These are phyloP conservation scores for Aspergillus vadensis DNA, from an alignment of 2,329 filamentous ascomycete genomes.

Conservation along the genomic window DNA sequence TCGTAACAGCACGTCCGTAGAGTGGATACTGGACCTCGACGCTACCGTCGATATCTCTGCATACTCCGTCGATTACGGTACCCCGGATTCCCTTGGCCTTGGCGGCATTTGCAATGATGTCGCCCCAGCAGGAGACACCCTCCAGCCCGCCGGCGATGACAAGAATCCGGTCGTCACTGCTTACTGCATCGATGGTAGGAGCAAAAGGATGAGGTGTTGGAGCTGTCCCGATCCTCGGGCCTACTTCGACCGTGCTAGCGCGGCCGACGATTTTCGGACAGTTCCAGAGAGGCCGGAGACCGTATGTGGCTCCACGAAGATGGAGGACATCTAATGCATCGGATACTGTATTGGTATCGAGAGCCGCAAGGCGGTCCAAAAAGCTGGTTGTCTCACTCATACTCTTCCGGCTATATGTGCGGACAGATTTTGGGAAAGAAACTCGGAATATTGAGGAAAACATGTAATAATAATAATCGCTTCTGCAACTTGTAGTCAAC, in stretches of 20 bases:
- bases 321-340: constrained; percentile 27
- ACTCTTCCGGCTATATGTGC: too few species aligned
- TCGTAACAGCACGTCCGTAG: constrained; percentile 35
- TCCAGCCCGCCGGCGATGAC: constrained; percentile 24
- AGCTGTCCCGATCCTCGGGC: constrained; percentile 10
- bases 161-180: constrained; percentile 24
- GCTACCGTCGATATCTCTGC: constrained; percentile 38
- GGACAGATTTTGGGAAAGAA: too few species aligned
- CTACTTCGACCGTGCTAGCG: constrained; percentile 25
- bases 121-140: constrained; percentile 27
- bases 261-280: constrained; percentile 27
- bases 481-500: too few species aligned
- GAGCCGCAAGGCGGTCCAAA: constrained; percentile 18
- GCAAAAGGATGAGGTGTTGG: constrained; percentile 20
- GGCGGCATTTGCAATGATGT: constrained; percentile 27
- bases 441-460: too few species aligned
- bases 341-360: constrained; percentile 28
- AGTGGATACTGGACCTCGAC: constrained; percentile 37
- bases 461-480: too few species aligned
- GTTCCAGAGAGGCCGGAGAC: constrained; percentile 26
- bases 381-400: too few species aligned
- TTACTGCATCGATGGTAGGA: constrained; percentile 20
- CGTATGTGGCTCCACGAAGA: constrained; percentile 26
- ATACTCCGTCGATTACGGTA: constrained; percentile 35
- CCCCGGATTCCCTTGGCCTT: constrained; percentile 31